These are phyloP conservation scores for Leishmania amazonensis DNA, from an alignment of 208 protist genomes.

Conservation along the genomic window DNA sequence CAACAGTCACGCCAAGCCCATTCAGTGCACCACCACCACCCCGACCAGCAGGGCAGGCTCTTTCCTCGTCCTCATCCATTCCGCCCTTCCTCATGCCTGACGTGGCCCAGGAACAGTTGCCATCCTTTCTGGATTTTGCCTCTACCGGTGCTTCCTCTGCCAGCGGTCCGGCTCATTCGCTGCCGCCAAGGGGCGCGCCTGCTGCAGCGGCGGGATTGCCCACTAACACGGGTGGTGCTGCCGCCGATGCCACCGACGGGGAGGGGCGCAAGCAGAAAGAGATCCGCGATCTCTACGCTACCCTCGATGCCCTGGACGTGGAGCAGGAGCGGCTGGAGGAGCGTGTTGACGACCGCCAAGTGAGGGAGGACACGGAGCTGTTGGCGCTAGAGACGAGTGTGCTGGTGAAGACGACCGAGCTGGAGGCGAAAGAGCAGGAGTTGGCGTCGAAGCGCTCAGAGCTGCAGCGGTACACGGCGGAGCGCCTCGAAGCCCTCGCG, in stretches of 20 bases:
- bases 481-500: slow-evolving; percentile 32
- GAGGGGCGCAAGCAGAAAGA: slow-evolving; percentile 21
- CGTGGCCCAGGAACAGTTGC: background rate
- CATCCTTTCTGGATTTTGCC: slow-evolving; percentile 28
- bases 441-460: slow-evolving; percentile 25
- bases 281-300: slow-evolving; percentile 41
- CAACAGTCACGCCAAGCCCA: background rate
- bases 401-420: slow-evolving; percentile 52
- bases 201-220: background rate
- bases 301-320: slow-evolving; percentile 51
- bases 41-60: background rate
- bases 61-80: background rate
- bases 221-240: background rate
- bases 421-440: slow-evolving; percentile 34
- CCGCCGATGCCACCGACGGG: background rate
- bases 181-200: background rate
- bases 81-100: background rate
- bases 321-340: slow-evolving; percentile 44
- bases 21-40: background rate
- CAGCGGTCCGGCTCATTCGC: background rate
- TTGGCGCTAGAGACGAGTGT: slow-evolving; percentile 56
- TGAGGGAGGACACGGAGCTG: slow-evolving; percentile 65
- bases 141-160: background rate
- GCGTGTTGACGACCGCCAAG: slow-evolving; percentile 41
- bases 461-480: slow-evolving; percentile 32